Conservation (phyloP, 208 protist species). For the Herpetomonas samuelpessoai region DNA sequence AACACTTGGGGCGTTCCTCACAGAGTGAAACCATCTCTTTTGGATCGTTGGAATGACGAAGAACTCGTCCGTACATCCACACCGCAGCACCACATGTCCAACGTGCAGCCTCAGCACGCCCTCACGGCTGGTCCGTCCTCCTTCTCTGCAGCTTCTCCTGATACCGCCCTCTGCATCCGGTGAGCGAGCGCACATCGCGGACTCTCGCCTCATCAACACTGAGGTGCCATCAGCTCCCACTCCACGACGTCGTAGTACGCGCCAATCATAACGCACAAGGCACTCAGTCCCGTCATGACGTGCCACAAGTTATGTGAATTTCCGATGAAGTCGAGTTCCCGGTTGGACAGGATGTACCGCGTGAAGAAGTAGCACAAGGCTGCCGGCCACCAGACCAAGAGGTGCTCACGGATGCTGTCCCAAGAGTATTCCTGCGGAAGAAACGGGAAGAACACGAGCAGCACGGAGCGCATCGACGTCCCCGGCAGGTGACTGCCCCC, state of each 20-base stretch:
- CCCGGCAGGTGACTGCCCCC: neutral
- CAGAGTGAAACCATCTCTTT: no score
- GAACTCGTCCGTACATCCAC: no score
- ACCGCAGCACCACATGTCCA: no score
- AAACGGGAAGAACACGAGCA: neutral
- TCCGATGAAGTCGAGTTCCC: conserved; percentile 51
- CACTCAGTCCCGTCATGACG: conserved; percentile 46
- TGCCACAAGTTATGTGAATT: conserved; percentile 80
- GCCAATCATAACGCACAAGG: conserved; percentile 35
- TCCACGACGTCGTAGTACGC: conserved; percentile 67
- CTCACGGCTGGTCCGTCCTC: no score
- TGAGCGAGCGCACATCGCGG: no score
- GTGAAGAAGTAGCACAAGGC: conserved; percentile 19
- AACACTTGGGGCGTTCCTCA: no score
- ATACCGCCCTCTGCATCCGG: no score
- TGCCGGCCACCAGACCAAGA: neutral
- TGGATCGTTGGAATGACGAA: no score
- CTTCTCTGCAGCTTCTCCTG: no score
- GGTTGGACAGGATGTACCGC: conserved; percentile 33
- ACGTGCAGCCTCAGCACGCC: no score
- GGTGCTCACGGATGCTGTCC: neutral
- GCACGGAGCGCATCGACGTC: neutral
- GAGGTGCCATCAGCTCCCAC: conserved; percentile 33
- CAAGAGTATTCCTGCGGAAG: neutral
- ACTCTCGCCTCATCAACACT: neutral